phyloP scores from a whole-genome alignment of 495 filamentous ascomycete genomes.

The Penicillium angulare region DNA sequence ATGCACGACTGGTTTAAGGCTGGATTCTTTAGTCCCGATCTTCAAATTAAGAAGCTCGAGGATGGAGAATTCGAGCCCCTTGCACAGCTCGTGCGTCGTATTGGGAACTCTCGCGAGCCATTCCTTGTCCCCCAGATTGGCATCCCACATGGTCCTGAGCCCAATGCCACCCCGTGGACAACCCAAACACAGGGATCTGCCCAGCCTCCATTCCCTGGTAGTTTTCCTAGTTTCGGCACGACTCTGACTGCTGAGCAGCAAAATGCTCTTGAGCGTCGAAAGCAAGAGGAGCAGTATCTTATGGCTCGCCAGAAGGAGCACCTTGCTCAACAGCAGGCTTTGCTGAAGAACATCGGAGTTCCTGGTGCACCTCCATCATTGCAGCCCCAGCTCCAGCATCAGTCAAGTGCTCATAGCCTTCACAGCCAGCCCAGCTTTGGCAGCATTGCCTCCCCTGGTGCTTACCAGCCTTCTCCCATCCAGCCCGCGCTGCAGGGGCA shows the following conservation, averaged over 20 bases:
- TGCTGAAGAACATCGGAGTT: conserved; percentile 71
- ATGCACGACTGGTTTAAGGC: conserved; percentile 99
- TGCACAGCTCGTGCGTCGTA: conserved; percentile 91
- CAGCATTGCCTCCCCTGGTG: conserved; percentile 83
- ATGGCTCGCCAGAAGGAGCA: conserved; percentile 94
- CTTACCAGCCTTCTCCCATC: conserved; percentile 68
- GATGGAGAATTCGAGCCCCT: conserved; percentile 92
- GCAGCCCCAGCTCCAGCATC: conserved; percentile 72
- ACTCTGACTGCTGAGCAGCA: conserved; percentile 97
- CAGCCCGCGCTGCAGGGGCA: conserved; percentile 64
- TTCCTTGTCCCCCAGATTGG: conserved; percentile 97
- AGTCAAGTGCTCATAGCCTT: conserved; percentile 89
- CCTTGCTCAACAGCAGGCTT: conserved; percentile 79
- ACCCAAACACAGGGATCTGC: conserved; percentile 55
- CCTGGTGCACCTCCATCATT: conserved; percentile 53
- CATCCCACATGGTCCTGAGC: conserved; percentile 77
- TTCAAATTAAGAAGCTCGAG: conserved; percentile 91
- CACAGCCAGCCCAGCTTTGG: conserved; percentile 95
- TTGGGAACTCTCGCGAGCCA: conserved; percentile 95
- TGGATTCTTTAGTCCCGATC: conserved; percentile 91
- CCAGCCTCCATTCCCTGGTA: conserved; percentile 91
- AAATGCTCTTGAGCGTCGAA: conserved; percentile 90
- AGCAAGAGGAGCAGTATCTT: conserved; percentile 96
- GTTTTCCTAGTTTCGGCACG: conserved; percentile 96
- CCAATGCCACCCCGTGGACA: conserved; percentile 38